Percentiles rank a stretch among this genome's conserved stretches.
Conservation (phyloP, 2,329 filamentous ascomycete species). For the Ascochyta pisi region DNA sequence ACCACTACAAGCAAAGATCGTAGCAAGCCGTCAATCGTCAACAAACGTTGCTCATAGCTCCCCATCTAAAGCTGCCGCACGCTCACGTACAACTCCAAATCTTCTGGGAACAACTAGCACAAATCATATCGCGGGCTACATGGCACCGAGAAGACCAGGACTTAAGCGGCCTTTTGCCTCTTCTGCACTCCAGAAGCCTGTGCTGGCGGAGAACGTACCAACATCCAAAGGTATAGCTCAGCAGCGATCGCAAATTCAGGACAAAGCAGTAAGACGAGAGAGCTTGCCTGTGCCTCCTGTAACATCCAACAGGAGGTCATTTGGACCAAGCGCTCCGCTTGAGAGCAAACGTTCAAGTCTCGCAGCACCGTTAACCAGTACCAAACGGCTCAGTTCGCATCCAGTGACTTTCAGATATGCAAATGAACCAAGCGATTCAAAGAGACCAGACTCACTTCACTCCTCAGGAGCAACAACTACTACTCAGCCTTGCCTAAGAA, state of each 20-base stretch:
- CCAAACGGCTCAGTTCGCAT: conserved; percentile 29
- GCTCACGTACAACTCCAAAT: conserved; percentile 43
- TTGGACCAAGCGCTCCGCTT: conserved; percentile 19
- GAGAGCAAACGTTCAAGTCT: conserved; percentile 26
- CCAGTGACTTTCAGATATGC: conserved; percentile 29
- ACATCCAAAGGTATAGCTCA: conserved; percentile 21
- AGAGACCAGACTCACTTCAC: not conserved
- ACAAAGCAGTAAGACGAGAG: conserved; percentile 26
- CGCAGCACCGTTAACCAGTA: conserved; percentile 22
- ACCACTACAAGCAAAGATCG: conserved; percentile 27
- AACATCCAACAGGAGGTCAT: conserved; percentile 24
- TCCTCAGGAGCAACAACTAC: conserved; percentile 9
- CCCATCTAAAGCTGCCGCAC: conserved; percentile 25
- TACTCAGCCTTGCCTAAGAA: conserved; percentile 22
- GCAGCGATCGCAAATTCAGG: conserved; percentile 29
- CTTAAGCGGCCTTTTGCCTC: conserved; percentile 18
- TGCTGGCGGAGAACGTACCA: conserved; percentile 34
- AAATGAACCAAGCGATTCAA: conserved; percentile 10
- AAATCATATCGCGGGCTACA: conserved; percentile 19
- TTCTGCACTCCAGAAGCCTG: conserved; percentile 15
- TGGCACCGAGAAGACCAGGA: conserved; percentile 28
- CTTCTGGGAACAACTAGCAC: conserved; percentile 26
- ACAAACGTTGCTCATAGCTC: conserved; percentile 10
- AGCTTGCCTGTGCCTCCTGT: conserved; percentile 24
- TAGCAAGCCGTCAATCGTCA: conserved; percentile 25